Evolutionary conservation across 1,139 yeast genomes (phyloP), one percentile per base, ranked within the genome.

Genomic region (Meyerozyma athensensis): DNA sequence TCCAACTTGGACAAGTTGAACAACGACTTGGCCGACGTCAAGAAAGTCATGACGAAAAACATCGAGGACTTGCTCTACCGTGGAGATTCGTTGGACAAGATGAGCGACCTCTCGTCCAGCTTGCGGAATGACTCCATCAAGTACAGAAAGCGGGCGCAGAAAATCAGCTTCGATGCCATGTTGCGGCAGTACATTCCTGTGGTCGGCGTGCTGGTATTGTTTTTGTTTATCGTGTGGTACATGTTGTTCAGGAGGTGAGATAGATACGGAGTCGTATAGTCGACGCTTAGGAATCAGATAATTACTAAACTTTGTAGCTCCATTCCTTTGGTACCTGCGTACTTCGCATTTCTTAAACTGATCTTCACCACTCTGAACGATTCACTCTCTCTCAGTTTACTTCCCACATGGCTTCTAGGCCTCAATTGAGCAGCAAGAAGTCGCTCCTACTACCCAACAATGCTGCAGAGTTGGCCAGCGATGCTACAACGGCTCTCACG

Each of bases 31-130:
- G 89, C 86, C 37, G 98, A 94, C 52, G 98, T 94, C 36, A 89
- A 92, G 49, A 80, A 86, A 50, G 95, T 92, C 42, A 86, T 92
- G 96, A 87, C 96, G 41, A 90, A 90, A 53, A 92, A 92, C 59
- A 92, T 92, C 41, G 97, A 92, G 58, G 98, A 92, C 59, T 68
- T 92, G 51, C 71, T 92, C 34, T 90, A 92, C 61, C 75, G 99
- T 54, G 99, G 99, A 9, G 97, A 92, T 55, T 83, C 92, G 10
- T 74, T 92, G 49, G 97, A 92, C 60, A 81, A 79, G 47, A 86
- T 92, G 95, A 81, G 89, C 45, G 97, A 92, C 56, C 72, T 92
- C 56, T 86, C 96, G 23, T 78, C 84, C 16, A 76, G 82, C 36
- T 73, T 92, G 58, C 79, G 87, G 52, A 78, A 79, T 43, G 96